Evolutionary conservation across 495 filamentous ascomycete species (phyloP), one percentile per base, ranked within the genome.

Genomic region (Podospora appendiculata): DNA sequence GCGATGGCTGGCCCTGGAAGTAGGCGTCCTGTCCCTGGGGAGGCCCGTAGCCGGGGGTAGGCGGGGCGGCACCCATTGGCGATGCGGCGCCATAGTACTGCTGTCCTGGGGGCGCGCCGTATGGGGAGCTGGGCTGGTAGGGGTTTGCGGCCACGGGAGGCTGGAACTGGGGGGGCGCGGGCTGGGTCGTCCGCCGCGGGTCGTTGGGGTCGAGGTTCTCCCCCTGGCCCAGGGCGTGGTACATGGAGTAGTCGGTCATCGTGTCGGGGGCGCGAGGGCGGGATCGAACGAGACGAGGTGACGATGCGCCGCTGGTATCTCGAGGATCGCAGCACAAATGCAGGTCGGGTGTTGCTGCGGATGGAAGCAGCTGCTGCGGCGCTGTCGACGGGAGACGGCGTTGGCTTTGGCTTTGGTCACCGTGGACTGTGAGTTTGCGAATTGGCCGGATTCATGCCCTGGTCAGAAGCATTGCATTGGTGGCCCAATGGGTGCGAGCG

Each of bases 191-290:
- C 38, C 70, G 73, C 53, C 80, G 80, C 47, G 78, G 81, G 60
- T 86, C 79, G 47, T 79, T 80, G 45, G 85, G 79, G 61, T 85
- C 84, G 62, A 76, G 54, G 36, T 66, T 62, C 48, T 85, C 75
- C 64, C 78, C 77, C 64, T 82, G 76, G 43, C 81, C 87, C 53
- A 86, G 76, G 66, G 84, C 72, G 64, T 90, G 84, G 71, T 89
- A 92, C 79, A 85, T 85, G 58, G 78, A 68, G 71, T 83, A 86
- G 62, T 92, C 85, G 58, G 86, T 79, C 88, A 92, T 89, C 13
- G 49, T 60, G 52, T 25, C 25, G 25, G 25, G 2, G 25, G 2
- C 25, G 25, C n/a, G n/a, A n/a, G n/a, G n/a, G n/a, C n/a, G n/a
- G n/a, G n/a, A n/a, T n/a, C n/a, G n/a, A n/a, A n/a, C n/a, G n/a